A percentile compares a stretch with the other conserved stretches of the same genome.
Conservation (phyloP, 768 basidiomycete genomes). For the Pleurotus salmoneostramineus region DNA sequence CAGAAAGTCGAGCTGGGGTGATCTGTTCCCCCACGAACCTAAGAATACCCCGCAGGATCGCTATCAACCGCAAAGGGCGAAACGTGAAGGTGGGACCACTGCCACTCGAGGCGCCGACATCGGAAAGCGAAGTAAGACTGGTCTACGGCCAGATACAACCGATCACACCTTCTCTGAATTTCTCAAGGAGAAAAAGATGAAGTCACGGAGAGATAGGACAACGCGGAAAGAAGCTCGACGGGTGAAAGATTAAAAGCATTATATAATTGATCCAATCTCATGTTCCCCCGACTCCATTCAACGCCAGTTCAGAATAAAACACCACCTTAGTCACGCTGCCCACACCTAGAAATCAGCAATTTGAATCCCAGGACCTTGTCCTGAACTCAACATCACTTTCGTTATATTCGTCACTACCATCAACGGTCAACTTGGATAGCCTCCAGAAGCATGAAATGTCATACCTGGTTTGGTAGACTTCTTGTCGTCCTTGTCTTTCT, state of each 20-base stretch:
- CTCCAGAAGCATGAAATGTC: constrained; percentile 12
- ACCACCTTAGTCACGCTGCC: constrained; percentile 10
- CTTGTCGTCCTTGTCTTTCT: constrained; percentile 47
- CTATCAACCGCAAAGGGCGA: constrained; percentile 32
- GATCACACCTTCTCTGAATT: background rate
- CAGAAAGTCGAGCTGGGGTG: constrained; percentile 91
- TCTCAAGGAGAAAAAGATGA: constrained; percentile 34
- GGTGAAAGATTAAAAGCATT: constrained; percentile 2
- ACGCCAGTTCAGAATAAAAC: constrained; percentile 8
- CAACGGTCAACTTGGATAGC: constrained; percentile 8
- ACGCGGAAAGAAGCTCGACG: constrained; percentile 5
- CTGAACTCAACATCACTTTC: constrained; percentile 82
- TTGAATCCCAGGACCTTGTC: constrained; percentile 86
- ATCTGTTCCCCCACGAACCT: constrained; percentile 87
- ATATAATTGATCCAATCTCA: background rate
- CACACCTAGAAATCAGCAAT: constrained; percentile 64
- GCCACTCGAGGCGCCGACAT: constrained; percentile 43
- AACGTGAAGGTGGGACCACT: constrained; percentile 22
- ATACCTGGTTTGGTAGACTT: constrained; percentile 47
- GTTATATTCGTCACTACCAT: constrained; percentile 65
- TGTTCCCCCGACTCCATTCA: background rate
- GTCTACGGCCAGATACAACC: constrained; percentile 25
- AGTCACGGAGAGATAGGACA: constrained; percentile 23
- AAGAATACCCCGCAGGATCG: constrained; percentile 76
- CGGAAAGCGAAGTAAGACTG: constrained; percentile 43